Base-by-base conservation (phyloP, 176 grass and related monocot species). In the Eleusine coracana region DNA sequence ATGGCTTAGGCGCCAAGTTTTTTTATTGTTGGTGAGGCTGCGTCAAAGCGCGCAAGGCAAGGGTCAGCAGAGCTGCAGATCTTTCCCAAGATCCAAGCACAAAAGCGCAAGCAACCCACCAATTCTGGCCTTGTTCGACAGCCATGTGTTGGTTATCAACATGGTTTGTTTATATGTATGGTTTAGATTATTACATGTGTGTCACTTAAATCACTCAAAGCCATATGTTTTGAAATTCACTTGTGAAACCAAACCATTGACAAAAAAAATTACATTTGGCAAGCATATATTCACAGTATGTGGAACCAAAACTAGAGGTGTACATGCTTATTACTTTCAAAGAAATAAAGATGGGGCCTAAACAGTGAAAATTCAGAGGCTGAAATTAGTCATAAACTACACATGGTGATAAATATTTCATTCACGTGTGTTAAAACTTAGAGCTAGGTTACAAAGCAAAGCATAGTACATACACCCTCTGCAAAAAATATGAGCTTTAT, bases 401-500 rank as follows among this genome's bases (percentile, higher is more conserved):
- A 36, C 71, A 83, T 54, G 21, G 27, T 66, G 58, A 14, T 9
- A 28, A 44, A 15, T 34, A 27, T 54, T 64, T 10, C 7, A 15
- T 7, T n/a, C 12, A 12, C 42, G 51, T 29, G 1, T 52, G 41
- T 13, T 51, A 69, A 60, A 36, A 64, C 46, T 7, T 78, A 78
- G 17, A 28, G 0, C 25, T 89, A 41, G 65, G 17, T 3, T 73
- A 61, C 13, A 60, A 73, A 68, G 20, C 18, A 8, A 78, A 82
- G 3, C 7, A 29, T 9, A 52, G 55, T 79, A 58, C 87, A 52
- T 86, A 94, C 89, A 64, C 80, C 79, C 25, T 94, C 89, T 49
- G 83, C 94, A n/a, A 70, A 97, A 87, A 58, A 97, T 92, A 77
- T 64, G 77, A 36, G 90, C 92, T 92, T 89, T 97, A 81, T 84